These are phyloP conservation scores for Kluyveromyces nonfermentans DNA, from an alignment of 805 yeast species.

Conservation along the genomic window DNA sequence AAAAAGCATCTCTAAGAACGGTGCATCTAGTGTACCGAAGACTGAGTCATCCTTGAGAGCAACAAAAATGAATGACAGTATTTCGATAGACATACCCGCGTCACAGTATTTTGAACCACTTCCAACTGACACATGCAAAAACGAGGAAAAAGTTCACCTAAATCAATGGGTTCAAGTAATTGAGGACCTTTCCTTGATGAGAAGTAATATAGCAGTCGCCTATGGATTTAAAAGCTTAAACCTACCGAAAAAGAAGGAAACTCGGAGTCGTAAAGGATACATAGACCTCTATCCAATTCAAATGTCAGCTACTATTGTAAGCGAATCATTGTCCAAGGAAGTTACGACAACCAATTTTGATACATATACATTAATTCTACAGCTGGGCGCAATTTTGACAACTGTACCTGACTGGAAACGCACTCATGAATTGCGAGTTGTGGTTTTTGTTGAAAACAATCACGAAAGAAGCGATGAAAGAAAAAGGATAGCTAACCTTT, in stretches of 20 bases:
- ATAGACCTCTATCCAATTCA: constrained; percentile 95
- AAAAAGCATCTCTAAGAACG: constrained; percentile 1
- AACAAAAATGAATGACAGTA: constrained; percentile 1
- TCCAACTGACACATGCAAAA: constrained; percentile 74
- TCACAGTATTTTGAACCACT: constrained; percentile 22
- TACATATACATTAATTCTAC: constrained; percentile 88
- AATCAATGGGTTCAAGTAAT: constrained; percentile 86
- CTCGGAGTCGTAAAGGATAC: constrained; percentile 34
- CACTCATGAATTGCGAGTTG: constrained; percentile 65
- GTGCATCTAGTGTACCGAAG: constrained; percentile 8
- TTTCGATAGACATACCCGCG: constrained; percentile 5
- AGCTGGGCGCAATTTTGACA: constrained; percentile 82
- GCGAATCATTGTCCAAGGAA: constrained; percentile 30
- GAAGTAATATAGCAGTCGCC: constrained; percentile 88
- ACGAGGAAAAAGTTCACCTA: constrained; percentile 58
- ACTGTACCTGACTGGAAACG: constrained; percentile 92
- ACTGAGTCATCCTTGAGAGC: constrained; percentile 1
- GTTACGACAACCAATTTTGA: constrained; percentile 86
- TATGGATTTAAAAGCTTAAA: constrained; percentile 66
- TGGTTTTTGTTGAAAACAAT: constrained; percentile 78
- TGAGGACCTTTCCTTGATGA: constrained; percentile 82
- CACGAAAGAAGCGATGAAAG: constrained; percentile 65
- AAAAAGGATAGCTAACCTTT: constrained; percentile 48
- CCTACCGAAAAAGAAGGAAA: constrained; percentile 43
- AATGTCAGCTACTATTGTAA: constrained; percentile 69